Conservation (phyloP, 345 rosid species). For the Aurinia saxatilis region DNA sequence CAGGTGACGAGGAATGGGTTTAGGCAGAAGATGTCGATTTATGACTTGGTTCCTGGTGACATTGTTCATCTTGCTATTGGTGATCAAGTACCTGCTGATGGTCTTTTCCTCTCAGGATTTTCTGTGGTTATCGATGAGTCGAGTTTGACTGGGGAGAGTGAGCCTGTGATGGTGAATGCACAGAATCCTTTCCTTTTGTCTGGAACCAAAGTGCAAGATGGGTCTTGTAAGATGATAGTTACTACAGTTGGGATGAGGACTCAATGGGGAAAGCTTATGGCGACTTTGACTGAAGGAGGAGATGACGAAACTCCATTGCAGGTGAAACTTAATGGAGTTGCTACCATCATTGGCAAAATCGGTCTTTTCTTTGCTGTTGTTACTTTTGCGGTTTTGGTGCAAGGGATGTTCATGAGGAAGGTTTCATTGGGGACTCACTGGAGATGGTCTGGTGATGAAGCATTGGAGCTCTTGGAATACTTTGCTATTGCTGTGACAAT, state of each 20-base stretch:
- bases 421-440: constrained; percentile 39
- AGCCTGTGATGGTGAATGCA: constrained; percentile 58
- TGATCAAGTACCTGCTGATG: constrained; percentile 95
- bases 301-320: constrained; percentile 95
- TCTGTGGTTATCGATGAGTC: constrained; percentile 79
- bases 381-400: constrained; percentile 77
- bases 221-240: constrained; percentile 84
- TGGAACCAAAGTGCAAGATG: constrained; percentile 89
- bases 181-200: constrained; percentile 80
- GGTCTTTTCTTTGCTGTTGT: constrained; percentile 81
- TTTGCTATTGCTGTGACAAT: constrained; percentile 91
- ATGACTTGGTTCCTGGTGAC: constrained; percentile 84
- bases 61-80: constrained; percentile 85
- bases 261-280: constrained; percentile 94
- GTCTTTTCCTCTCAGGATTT: constrained; percentile 81
- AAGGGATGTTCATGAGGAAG: constrained; percentile 61
- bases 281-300: constrained; percentile 92
- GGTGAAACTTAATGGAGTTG: constrained; percentile 90
- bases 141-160: constrained; percentile 91
- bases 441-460: constrained; percentile 80
- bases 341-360: constrained; percentile 78
- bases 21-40: constrained; percentile 82
- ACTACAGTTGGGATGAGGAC: constrained; percentile 97
- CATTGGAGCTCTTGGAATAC: constrained; percentile 63
- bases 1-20: constrained; percentile 79